These are phyloP conservation scores for Chiua sp. DNA, from an alignment of 1,284 basidiomycete genomes.

Conservation along the genomic window DNA sequence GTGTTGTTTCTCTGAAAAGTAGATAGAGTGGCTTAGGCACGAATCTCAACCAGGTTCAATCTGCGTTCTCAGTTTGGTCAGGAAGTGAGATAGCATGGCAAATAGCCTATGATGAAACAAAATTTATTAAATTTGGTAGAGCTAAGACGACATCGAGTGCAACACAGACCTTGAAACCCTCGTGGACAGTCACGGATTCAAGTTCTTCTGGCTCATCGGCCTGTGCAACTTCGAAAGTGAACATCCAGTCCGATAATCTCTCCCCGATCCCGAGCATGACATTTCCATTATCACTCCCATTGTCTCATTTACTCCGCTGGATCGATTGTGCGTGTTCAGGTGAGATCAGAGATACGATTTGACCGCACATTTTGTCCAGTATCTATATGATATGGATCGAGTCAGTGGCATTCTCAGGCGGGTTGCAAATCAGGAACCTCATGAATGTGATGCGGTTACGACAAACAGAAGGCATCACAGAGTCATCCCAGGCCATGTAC, in stretches of 20 bases:
- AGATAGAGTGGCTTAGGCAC: conserved; percentile 28
- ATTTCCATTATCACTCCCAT: conserved; percentile 36
- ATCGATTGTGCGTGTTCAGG: conserved; percentile 47
- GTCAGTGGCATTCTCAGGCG: neutral
- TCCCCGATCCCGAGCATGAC: conserved; percentile 35
- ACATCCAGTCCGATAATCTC: conserved; percentile 51
- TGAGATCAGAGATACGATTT: conserved; percentile 54
- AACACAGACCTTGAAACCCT: conserved; percentile 48
- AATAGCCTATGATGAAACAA: conserved; percentile 11
- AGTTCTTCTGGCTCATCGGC: conserved; percentile 55
- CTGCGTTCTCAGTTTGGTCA: conserved; percentile 6
- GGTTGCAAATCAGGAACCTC: conserved; percentile 44
- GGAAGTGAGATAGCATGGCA: conserved; percentile 19
- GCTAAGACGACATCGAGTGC: neutral
- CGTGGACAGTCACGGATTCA: conserved; percentile 47
- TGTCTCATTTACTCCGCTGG: conserved; percentile 45
- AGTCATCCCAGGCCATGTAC: conserved; percentile 62
- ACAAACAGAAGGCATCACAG: conserved; percentile 46
- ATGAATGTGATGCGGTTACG: conserved; percentile 66
- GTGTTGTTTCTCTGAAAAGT: conserved; percentile 40
- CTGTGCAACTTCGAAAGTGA: conserved; percentile 60
- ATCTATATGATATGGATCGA: conserved; percentile 40
- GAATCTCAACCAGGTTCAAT: conserved; percentile 12
- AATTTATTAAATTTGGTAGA: neutral
- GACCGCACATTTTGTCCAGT: conserved; percentile 63